These are phyloP conservation scores for Vigna angularis DNA, from an alignment of 306 rosid species.

Conservation along the genomic window DNA sequence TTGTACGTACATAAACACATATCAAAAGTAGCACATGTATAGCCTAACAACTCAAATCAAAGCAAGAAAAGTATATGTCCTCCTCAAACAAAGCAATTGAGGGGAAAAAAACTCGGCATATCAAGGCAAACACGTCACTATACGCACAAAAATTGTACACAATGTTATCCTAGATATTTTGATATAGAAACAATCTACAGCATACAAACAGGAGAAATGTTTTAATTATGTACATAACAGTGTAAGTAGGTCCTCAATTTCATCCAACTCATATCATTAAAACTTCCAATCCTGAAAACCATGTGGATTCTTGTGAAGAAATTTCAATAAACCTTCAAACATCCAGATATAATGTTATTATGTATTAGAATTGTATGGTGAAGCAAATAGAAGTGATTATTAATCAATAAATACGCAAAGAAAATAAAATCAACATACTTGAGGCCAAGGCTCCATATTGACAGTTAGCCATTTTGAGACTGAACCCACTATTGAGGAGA, in stretches of 20 bases:
- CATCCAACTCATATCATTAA: conserved; percentile 5
- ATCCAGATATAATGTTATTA: conserved; percentile 17
- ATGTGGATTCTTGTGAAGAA: conserved; percentile 11
- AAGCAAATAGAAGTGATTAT: conserved; percentile 31
- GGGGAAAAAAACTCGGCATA: background rate
- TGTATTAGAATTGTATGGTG: background rate
- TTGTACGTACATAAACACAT: conserved; percentile 25
- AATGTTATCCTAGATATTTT: background rate
- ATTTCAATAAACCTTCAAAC: conserved; percentile 13
- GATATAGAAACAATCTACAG: conserved; percentile 21
- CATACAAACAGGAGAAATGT: background rate
- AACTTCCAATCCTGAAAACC: conserved; percentile 27
- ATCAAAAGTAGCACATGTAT: conserved; percentile 17
- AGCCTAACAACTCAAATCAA: conserved; percentile 23
- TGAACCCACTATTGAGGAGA: conserved; percentile 64
- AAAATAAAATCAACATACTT: conserved; percentile 52
- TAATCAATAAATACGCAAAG: conserved; percentile 36
- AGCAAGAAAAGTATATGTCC: background rate
- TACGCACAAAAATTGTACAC: conserved; percentile 1
- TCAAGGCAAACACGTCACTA: conserved; percentile 24
- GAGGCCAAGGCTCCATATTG: conserved; percentile 83
- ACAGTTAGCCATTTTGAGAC: conserved; percentile 67
- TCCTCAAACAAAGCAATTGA: conserved; percentile 33
- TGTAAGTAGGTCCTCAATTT: background rate
- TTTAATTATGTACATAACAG: conserved; percentile 14